These are phyloP conservation scores for Leucocoprinus birnbaumii DNA, from an alignment of 768 basidiomycete species.

Conservation along the genomic window DNA sequence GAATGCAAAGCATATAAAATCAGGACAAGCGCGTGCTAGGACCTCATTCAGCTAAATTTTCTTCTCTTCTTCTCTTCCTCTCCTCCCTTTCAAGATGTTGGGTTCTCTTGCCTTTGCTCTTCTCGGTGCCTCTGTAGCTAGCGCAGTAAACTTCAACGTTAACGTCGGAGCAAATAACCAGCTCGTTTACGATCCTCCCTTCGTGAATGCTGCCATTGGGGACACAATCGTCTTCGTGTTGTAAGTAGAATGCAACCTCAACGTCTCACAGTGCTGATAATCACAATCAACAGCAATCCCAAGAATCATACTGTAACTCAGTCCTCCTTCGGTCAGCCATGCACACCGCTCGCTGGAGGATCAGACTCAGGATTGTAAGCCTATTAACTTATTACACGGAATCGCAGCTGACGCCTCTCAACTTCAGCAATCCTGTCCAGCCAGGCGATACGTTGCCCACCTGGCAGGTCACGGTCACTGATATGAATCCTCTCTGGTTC, in stretches of 20 bases:
- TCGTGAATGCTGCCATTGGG: slow-evolving; percentile 37
- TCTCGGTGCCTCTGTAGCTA: slow-evolving; percentile 23
- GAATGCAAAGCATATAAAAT: not conserved
- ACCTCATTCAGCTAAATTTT: not conserved
- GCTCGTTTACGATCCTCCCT: slow-evolving; percentile 30
- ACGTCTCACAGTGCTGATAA: not conserved
- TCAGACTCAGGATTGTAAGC: slow-evolving; percentile 32
- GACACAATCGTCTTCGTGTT: slow-evolving; percentile 49
- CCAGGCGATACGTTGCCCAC: slow-evolving; percentile 37
- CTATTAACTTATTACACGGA: not conserved
- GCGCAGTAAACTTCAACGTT: slow-evolving; percentile 28
- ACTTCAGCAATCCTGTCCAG: slow-evolving; percentile 35
- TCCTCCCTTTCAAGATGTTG: slow-evolving; percentile 4
- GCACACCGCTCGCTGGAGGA: slow-evolving; percentile 24
- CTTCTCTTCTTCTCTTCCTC: no score
- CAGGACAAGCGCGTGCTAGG: not conserved
- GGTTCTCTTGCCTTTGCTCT: slow-evolving; percentile 17
- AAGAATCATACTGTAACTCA: slow-evolving; percentile 50
- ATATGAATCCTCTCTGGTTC: slow-evolving; percentile 50
- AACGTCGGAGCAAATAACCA: slow-evolving; percentile 31
- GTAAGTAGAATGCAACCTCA: slow-evolving; percentile 26
- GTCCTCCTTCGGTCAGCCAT: slow-evolving; percentile 40
- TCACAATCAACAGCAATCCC: slow-evolving; percentile 29
- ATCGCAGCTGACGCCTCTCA: not conserved
- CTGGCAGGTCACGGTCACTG: slow-evolving; percentile 38